Percentiles rank a stretch among this genome's conserved stretches.
Conservation (phyloP, 148 eudicot species). For the Rheum nobile region DNA sequence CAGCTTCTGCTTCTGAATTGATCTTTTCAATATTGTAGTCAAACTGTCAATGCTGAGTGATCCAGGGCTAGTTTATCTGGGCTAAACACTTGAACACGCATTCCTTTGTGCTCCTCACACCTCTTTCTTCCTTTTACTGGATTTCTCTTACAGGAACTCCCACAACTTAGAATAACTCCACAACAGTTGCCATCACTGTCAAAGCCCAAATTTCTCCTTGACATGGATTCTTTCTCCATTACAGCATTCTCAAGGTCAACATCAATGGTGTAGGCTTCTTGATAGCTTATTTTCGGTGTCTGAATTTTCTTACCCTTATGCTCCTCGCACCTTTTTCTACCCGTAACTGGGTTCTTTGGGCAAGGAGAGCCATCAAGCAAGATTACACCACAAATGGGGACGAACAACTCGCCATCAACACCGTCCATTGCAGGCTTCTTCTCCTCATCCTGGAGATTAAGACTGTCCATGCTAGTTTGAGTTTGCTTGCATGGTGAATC, state of each 20-base stretch:
- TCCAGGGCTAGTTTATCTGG: not conserved
- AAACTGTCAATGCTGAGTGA: not conserved
- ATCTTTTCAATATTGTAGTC: not conserved
- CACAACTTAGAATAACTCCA: constrained; percentile 32
- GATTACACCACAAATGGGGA: constrained; percentile 40
- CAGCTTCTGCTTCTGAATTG: not conserved
- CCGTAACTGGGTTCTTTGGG: constrained; percentile 22
- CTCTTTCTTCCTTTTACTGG: constrained; percentile 28
- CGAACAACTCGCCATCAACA: constrained; percentile 2
- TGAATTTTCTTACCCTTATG: constrained; percentile 53
- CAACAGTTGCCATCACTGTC: constrained; percentile 12
- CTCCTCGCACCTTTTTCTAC: constrained; percentile 63
- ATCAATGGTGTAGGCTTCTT: not conserved
- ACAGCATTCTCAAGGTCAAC: not conserved
- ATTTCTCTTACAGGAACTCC: constrained; percentile 19
- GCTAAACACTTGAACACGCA: constrained; percentile 14
- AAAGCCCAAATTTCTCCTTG: not conserved
- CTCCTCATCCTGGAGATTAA: not conserved
- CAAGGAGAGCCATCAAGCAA: constrained; percentile 39
- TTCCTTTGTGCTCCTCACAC: constrained; percentile 31
- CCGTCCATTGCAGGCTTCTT: constrained; percentile 7
- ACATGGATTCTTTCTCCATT: constrained; percentile 1
- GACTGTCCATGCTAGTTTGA: not conserved
- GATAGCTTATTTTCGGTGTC: not conserved
- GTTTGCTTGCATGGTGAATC: not conserved